Percentiles rank a stretch among this genome's conserved stretches.
Conservation (phyloP, 2,329 filamentous ascomycete species). For the Colletotrichum trifolii region DNA sequence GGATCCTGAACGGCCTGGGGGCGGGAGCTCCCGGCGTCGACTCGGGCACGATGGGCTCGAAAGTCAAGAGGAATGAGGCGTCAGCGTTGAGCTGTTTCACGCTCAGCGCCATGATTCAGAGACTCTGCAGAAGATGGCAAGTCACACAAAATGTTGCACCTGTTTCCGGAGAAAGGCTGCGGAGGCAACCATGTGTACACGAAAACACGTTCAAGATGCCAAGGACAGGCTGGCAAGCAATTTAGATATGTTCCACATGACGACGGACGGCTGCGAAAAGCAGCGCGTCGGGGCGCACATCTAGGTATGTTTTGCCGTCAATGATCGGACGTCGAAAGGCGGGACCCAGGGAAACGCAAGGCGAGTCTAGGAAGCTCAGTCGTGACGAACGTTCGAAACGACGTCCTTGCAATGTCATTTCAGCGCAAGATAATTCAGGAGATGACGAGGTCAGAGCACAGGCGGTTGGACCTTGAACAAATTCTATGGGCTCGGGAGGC, state of each 20-base stretch:
- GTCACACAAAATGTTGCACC: background rate
- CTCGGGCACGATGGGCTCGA: slow-evolving; percentile 63
- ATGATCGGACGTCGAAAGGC: slow-evolving; percentile 22
- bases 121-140: background rate
- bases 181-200: slow-evolving; percentile 6
- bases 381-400: slow-evolving; percentile 22
- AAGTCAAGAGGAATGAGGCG: slow-evolving; percentile 72
- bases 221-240: slow-evolving; percentile 1
- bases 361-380: slow-evolving; percentile 31
- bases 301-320: slow-evolving; percentile 15
- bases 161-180: background rate
- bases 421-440: background rate
- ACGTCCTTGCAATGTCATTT: slow-evolving; percentile 28
- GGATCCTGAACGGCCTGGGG: slow-evolving; percentile 69
- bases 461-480: slow-evolving; percentile 16
- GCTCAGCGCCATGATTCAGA: slow-evolving; percentile 66
- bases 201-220: background rate
- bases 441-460: slow-evolving; percentile 31
- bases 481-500: slow-evolving; percentile 20
- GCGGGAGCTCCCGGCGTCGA: slow-evolving; percentile 45
- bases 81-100: slow-evolving; percentile 73
- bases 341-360: slow-evolving; percentile 26
- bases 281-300: slow-evolving; percentile 20
- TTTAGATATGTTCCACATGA: slow-evolving; percentile 25
- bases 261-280: slow-evolving; percentile 12